Conservation (phyloP, 1,284 basidiomycete genomes). For the Marasmius tenuissimus region DNA sequence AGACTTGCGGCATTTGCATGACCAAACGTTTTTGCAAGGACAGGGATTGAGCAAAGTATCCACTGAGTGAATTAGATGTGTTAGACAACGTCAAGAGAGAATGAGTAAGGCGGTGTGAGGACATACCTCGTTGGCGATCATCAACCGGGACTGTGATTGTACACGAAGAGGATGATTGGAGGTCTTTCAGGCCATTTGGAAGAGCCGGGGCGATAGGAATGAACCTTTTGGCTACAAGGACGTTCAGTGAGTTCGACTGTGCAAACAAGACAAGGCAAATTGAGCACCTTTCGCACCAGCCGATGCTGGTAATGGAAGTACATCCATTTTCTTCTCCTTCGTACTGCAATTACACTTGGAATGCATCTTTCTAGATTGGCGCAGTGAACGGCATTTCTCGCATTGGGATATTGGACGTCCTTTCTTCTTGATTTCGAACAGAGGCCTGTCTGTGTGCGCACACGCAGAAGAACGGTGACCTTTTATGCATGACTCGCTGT, state of each 20-base stretch:
- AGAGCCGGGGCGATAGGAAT: constrained; percentile 61
- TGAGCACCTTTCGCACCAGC: constrained; percentile 55
- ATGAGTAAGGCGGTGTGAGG: constrained; percentile 2
- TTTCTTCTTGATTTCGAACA: constrained; percentile 88
- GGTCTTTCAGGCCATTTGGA: constrained; percentile 61
- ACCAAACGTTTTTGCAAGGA: constrained; percentile 53
- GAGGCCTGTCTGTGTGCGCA: constrained; percentile 75
- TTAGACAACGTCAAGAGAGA: not conserved
- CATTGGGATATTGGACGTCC: constrained; percentile 85
- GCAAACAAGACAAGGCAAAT: not conserved
- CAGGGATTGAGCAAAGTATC: constrained; percentile 64
- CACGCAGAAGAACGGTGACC: constrained; percentile 85
- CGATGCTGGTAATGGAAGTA: constrained; percentile 31
- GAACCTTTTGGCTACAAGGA: constrained; percentile 47
- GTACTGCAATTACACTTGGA: constrained; percentile 70
- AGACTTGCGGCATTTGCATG: constrained; percentile 48
- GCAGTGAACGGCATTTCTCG: constrained; percentile 71
- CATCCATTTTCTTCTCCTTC: constrained; percentile 33
- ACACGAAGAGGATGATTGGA: constrained; percentile 27
- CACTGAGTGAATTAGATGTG: constrained; percentile 36
- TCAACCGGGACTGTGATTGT: constrained; percentile 32
- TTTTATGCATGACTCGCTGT: constrained; percentile 85
- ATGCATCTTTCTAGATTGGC: constrained; percentile 72
- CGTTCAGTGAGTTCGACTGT: not conserved
- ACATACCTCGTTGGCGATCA: constrained; percentile 52